These are phyloP conservation scores for Cutaneotrichosporon dermatis DNA, from an alignment of 1,284 basidiomycete species.

Conservation along the genomic window DNA sequence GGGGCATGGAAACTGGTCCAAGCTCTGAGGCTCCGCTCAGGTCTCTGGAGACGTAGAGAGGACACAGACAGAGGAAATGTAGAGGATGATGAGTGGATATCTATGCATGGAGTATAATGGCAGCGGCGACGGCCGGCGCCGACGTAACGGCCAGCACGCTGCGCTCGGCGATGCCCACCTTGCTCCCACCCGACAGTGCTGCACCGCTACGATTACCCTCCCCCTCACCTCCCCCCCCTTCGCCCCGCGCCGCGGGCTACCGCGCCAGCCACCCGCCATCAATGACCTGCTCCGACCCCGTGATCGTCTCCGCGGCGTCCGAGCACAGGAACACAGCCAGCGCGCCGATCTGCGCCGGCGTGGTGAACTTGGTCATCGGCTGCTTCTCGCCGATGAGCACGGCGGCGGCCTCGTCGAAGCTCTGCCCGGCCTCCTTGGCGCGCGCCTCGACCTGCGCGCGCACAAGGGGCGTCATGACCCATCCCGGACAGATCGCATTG, in stretches of 20 bases:
- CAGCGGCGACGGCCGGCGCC: too few relatives aligned
- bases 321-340: conserved; percentile 9
- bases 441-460: conserved; percentile 8
- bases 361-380: conserved; percentile 9
- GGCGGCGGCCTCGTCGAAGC: conserved; percentile 1
- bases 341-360: conserved; percentile 8
- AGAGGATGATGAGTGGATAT: too few relatives aligned
- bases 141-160: too few relatives aligned
- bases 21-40: too few relatives aligned
- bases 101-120: too few relatives aligned
- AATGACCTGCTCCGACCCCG: neutral
- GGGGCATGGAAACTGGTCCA: too few relatives aligned
- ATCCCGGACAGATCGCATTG: conserved; percentile 16
- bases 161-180: too few relatives aligned
- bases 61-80: too few relatives aligned
- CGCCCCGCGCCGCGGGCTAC: neutral
- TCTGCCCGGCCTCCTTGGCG: neutral
- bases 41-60: too few relatives aligned
- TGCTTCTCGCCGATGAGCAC: conserved; percentile 13
- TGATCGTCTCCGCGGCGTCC: conserved; percentile 5
- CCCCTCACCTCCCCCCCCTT: too few relatives aligned
- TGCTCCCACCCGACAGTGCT: too few relatives aligned
- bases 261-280: conserved; percentile 12
- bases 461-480: conserved; percentile 13
- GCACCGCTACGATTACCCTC: too few relatives aligned